Base-by-base conservation (phyloP, 2,329 filamentous ascomycete species). In the Pseudogymnoascus sp. region DNA sequence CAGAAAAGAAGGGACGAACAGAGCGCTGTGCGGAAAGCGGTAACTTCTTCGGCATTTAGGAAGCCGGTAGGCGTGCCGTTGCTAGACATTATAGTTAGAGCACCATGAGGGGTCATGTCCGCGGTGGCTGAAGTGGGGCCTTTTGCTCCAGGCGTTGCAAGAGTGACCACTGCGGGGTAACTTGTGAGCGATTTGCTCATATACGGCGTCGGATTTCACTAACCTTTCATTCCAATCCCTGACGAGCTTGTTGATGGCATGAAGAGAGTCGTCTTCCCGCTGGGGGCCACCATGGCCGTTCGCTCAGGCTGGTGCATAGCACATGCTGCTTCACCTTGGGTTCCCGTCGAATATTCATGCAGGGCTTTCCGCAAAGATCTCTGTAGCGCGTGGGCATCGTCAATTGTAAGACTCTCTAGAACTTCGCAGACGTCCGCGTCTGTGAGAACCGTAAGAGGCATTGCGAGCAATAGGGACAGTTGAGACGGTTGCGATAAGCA, bases 11-110 rank as follows among this genome's bases (percentile, higher is more conserved):
- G 84, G 60, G 87, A 83, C 3, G 87, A 88, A 1, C 84, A 84
- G 9, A 93, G 77, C 0, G 89, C 88, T 0, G 90, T 94, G 63
- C 90, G 85, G 73, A 93, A 94, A 2, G 88, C 89, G 0, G 90
- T 94, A 33, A 93, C 76, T 50, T 89, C 85, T 63, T 83, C 82
- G 13, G 89, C 88, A 68, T 90, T 87, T 37, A 94, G 75, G 61
- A 93, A 79, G 4, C 87, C 90, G 4, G 83, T 73, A 0, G 88
- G 81, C 9, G 77, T 74, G 41, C 89, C 89, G 21, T 80, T 76
- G 1, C 82, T 79, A 0, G 78, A 77, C 75, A 89, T 88, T 58
- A 93, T 77, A 29, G 87, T 89, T 59, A 93, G 78, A 6, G 87
- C 84, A 15, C 88, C 88, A 44, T 71, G 69, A 8, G 68, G 68